phyloP scores from a whole-genome alignment of 768 basidiomycete genomes.

The Roridomyces roridus region DNA sequence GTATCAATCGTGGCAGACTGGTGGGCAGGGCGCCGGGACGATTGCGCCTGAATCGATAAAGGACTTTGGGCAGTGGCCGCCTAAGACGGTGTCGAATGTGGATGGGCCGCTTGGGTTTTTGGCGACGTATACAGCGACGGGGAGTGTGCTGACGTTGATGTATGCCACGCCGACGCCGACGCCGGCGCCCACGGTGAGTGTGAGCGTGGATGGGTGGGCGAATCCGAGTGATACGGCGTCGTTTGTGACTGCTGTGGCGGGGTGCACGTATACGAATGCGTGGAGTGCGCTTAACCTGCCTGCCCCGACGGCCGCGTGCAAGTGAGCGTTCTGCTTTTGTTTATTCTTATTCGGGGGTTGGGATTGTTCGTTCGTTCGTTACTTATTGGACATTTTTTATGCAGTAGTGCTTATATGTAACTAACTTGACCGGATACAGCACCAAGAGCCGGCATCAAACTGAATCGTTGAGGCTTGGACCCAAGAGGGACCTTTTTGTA shows the following conservation, averaged over 20 bases:
- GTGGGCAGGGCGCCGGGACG: slow-evolving; percentile 52
- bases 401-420: too few species aligned
- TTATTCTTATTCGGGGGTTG: too few species aligned
- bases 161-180: not conserved
- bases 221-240: not conserved
- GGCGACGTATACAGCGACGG: not conserved
- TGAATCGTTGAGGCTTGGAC: too few species aligned
- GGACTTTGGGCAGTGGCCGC: slow-evolving; percentile 43
- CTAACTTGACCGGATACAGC: too few species aligned
- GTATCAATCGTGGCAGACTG: slow-evolving; percentile 61
- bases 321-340: too few species aligned
- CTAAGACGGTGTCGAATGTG: slow-evolving; percentile 8
- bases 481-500: too few species aligned
- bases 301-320: not conserved
- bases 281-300: not conserved
- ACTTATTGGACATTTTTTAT: too few species aligned
- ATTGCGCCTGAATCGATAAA: slow-evolving; percentile 21
- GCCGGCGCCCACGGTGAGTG: not conserved
- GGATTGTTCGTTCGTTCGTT: too few species aligned
- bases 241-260: not conserved
- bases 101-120: not conserved
- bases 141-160: not conserved
- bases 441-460: too few species aligned
- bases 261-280: not conserved
- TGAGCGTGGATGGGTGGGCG: not conserved